These are phyloP conservation scores for Protomyces inouyei DNA, from an alignment of 1,139 yeast species.

Conservation along the genomic window DNA sequence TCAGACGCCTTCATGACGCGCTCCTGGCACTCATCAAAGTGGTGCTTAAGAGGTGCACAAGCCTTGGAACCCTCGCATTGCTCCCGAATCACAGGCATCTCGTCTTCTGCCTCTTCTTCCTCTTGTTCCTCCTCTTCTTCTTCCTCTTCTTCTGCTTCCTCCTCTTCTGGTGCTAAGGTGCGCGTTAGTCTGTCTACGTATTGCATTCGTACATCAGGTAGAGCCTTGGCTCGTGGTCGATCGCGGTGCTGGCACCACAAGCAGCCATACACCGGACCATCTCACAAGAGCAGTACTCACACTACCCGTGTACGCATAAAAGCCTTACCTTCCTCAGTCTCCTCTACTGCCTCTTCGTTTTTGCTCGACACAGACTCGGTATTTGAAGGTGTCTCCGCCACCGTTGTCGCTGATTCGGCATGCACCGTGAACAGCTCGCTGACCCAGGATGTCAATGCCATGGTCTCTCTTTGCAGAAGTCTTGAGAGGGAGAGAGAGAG, in stretches of 20 bases:
- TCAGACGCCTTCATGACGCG: conserved; percentile 85
- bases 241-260: no score
- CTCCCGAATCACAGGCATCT: conserved; percentile 38
- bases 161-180: neutral
- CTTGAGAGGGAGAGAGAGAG: no score
- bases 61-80: conserved; percentile 51
- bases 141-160: conserved; percentile 3
- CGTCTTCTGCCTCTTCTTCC: conserved; percentile 47
- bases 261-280: no score
- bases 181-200: no score
- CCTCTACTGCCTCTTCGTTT: neutral
- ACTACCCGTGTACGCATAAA: no score
- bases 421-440: conserved; percentile 19
- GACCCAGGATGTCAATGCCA: conserved; percentile 12
- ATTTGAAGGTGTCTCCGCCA: conserved; percentile 19
- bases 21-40: conserved; percentile 89
- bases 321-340: neutral
- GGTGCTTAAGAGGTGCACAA: conserved; percentile 76
- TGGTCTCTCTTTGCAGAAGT: neutral
- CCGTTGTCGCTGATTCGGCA: conserved; percentile 22
- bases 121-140: conserved; percentile 42
- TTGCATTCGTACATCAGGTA: no score
- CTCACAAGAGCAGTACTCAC: no score
- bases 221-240: no score
- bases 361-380: conserved; percentile 20